Percentiles rank a stretch among this genome's conserved stretches.
Conservation (phyloP, 2,329 filamentous ascomycete species). For the Diaporthe caulivora region DNA sequence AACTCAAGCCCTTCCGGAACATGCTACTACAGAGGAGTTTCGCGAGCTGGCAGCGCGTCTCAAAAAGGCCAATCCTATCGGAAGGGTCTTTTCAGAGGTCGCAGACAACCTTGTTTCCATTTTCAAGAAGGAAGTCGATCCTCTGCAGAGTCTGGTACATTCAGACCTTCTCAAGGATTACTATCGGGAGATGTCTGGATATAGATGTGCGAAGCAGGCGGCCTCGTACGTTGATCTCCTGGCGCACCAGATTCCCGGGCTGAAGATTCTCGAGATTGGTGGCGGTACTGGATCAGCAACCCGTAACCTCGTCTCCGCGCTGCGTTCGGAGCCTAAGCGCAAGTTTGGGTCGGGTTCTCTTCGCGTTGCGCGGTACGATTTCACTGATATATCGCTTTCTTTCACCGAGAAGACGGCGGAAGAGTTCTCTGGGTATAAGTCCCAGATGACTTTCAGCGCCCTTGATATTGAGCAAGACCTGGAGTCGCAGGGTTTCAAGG, state of each 20-base stretch:
- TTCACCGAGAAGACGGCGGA: conserved; percentile 47
- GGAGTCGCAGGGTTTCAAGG: neutral
- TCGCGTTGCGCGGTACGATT: conserved; percentile 51
- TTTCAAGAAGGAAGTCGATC: conserved; percentile 19
- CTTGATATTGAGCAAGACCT: neutral
- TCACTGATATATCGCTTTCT: conserved; percentile 21
- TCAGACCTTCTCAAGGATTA: conserved; percentile 1
- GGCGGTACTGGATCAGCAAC: neutral
- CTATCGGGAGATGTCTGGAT: conserved; percentile 33
- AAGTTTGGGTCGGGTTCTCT: neutral
- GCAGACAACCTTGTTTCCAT: conserved; percentile 11
- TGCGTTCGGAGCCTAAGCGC: neutral
- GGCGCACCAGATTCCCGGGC: conserved; percentile 19
- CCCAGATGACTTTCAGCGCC: neutral
- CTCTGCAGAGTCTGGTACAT: conserved; percentile 36
- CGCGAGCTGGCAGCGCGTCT: neutral
- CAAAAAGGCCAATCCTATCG: neutral
- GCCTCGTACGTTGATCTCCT: conserved; percentile 21
- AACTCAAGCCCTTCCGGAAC: too few species aligned
- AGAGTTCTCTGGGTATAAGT: neutral
- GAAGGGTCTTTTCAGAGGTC: neutral
- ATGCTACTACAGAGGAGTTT: neutral
- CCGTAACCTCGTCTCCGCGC: neutral
- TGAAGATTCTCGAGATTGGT: conserved; percentile 31
- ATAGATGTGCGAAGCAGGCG: conserved; percentile 9